These are phyloP conservation scores for Gastrolobium villosum DNA, from an alignment of 306 rosid species.

Conservation along the genomic window DNA sequence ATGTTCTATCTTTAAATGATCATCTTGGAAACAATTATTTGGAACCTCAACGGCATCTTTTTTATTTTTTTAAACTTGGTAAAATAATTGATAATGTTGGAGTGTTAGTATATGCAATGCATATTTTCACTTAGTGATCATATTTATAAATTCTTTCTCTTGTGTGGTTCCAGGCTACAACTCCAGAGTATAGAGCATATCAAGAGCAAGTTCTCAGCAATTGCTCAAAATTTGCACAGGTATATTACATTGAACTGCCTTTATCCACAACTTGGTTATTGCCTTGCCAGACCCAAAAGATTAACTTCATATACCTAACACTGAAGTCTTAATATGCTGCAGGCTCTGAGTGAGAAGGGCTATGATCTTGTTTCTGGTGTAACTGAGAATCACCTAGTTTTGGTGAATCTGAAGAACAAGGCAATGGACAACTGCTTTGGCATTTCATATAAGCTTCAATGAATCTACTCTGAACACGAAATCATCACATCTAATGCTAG, in stretches of 20 bases:
- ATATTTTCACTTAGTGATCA: not conserved
- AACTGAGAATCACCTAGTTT: conserved; percentile 82
- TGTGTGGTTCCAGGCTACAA: conserved; percentile 68
- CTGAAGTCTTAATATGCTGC: conserved; percentile 48
- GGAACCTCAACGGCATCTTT: not conserved
- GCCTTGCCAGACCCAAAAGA: not conserved
- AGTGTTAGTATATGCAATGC: not conserved
- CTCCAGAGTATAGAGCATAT: conserved; percentile 84
- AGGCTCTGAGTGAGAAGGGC: conserved; percentile 70
- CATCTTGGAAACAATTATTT: conserved; percentile 3
- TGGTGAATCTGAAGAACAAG: conserved; percentile 86
- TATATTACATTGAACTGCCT: conserved; percentile 20
- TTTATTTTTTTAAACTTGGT: not conserved
- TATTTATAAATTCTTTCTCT: conserved; percentile 34
- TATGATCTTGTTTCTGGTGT: conserved; percentile 86
- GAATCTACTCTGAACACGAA: not conserved
- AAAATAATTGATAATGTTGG: not conserved
- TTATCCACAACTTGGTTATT: conserved; percentile 19
- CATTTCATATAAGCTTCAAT: not conserved
- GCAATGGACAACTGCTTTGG: conserved; percentile 48
- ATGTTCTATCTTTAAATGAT: not conserved
- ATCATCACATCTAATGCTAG: not conserved
- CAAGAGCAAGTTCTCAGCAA: conserved; percentile 95
- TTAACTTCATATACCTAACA: conserved; percentile 41
- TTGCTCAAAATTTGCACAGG: conserved; percentile 83